Conservation (phyloP, 1,139 yeast species). For the Kluyveromyces marxianus region DNA sequence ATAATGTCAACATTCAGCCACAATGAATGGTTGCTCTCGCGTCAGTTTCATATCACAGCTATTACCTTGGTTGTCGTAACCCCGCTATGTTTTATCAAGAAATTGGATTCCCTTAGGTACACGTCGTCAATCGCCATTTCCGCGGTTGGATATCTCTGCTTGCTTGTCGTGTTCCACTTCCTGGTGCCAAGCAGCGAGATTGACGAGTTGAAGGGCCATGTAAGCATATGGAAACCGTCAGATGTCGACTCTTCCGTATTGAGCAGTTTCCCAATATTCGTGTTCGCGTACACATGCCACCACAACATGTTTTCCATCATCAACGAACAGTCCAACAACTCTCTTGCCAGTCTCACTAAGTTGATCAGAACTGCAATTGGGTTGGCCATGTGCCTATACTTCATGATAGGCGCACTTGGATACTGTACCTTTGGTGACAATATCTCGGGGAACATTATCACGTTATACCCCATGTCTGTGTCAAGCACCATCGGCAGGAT, state of each 20-base stretch:
- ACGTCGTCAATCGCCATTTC: slow-evolving; percentile 64
- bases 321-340: slow-evolving; percentile 53
- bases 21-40: slow-evolving; percentile 32
- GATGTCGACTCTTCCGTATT: slow-evolving; percentile 31
- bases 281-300: slow-evolving; percentile 76
- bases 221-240: slow-evolving; percentile 34
- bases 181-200: slow-evolving; percentile 34
- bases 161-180: slow-evolving; percentile 55
- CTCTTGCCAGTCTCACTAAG: slow-evolving; percentile 44
- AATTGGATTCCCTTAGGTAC: slow-evolving; percentile 59
- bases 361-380: slow-evolving; percentile 51
- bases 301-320: slow-evolving; percentile 74
- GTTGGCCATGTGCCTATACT: slow-evolving; percentile 51
- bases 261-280: slow-evolving; percentile 61
- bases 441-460: slow-evolving; percentile 61
- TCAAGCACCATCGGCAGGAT: slow-evolving; percentile 62
- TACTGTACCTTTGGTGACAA: slow-evolving; percentile 62
- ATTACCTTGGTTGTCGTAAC: slow-evolving; percentile 48
- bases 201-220: slow-evolving; percentile 33
- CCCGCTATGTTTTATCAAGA: slow-evolving; percentile 59
- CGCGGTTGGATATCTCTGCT: slow-evolving; percentile 58
- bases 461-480: slow-evolving; percentile 56
- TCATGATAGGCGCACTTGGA: slow-evolving; percentile 59
- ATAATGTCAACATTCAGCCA: slow-evolving; percentile 42
- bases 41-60: slow-evolving; percentile 60